Conservation (phyloP, 257 asterid genomes). For the Solanum arcanum region DNA sequence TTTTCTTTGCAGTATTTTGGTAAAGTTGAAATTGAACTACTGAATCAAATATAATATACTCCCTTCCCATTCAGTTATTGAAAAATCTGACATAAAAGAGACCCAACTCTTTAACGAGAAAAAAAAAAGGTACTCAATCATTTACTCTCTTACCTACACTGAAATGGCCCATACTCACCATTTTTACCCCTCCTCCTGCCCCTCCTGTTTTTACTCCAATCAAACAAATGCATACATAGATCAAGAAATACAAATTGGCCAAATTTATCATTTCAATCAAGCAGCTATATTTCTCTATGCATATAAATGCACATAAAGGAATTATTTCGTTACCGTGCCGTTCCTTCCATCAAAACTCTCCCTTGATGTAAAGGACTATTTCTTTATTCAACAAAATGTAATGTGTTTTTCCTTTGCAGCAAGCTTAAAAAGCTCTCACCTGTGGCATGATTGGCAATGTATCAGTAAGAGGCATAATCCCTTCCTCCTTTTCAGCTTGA, state of each 20-base stretch:
- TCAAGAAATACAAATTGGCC: neutral
- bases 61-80: neutral
- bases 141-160: neutral
- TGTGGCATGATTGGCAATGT: slow-evolving; percentile 90
- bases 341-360: neutral
- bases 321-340: neutral
- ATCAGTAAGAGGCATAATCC: slow-evolving; percentile 91
- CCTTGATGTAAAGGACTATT: neutral
- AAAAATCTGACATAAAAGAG: neutral
- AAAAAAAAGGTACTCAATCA: neutral
- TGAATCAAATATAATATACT: neutral
- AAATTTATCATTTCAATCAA: neutral
- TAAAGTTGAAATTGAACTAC: neutral
- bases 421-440: slow-evolving; percentile 22
- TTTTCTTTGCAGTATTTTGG: neutral
- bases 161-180: neutral
- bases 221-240: neutral
- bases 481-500: slow-evolving; percentile 98
- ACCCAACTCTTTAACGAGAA: neutral
- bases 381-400: neutral
- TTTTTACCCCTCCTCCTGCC: neutral
- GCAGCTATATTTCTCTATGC: neutral
- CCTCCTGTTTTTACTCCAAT: neutral
- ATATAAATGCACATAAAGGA: neutral
- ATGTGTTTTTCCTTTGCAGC: neutral